Evolutionary conservation across 768 basidiomycete species (phyloP).

Genomic region (Hypholoma sublateritium): DNA sequence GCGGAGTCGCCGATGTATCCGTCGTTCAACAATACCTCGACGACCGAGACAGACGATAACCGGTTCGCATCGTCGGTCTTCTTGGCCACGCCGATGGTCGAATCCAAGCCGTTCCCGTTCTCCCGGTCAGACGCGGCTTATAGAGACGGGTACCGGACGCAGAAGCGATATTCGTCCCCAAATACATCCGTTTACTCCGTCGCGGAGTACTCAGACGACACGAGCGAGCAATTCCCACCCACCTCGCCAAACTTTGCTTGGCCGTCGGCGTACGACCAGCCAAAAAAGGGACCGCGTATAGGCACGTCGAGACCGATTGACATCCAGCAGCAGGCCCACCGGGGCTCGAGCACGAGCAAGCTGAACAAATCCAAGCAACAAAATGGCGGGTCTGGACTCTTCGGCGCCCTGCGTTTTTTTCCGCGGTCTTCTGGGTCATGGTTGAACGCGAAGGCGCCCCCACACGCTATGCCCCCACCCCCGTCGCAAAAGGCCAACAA

Average conservation of each 20-base stretch:
- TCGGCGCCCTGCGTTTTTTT: conserved; percentile 25
- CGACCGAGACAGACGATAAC: conserved; percentile 18
- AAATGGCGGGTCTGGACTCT: conserved; percentile 11
- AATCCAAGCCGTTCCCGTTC: conserved; percentile 17
- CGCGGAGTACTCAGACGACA: conserved; percentile 12
- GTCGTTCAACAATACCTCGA: conserved; percentile 9
- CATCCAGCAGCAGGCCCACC: conserved; percentile 6
- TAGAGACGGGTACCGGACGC: conserved; percentile 17
- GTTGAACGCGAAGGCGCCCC: conserved; percentile 19
- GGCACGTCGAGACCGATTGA: conserved; percentile 15
- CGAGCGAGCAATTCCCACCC: conserved; percentile 11
- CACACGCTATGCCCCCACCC: background rate
- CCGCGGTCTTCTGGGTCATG: conserved; percentile 26
- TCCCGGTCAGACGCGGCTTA: conserved; percentile 12
- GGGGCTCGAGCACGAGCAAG: conserved; percentile 4
- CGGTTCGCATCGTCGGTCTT: conserved; percentile 23
- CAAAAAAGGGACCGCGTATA: conserved; percentile 4
- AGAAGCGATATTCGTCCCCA: conserved; percentile 25
- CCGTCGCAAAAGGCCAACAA: background rate
- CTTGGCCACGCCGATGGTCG: conserved; percentile 20
- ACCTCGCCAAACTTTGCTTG: conserved; percentile 16
- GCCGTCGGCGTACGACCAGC: conserved; percentile 2
- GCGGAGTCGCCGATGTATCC: conserved; percentile 14
- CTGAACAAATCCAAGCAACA: conserved; percentile 12
- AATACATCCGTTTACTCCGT: conserved; percentile 24